Base-by-base conservation (phyloP, 331 rosid species). In the Telfairia occidentalis region DNA sequence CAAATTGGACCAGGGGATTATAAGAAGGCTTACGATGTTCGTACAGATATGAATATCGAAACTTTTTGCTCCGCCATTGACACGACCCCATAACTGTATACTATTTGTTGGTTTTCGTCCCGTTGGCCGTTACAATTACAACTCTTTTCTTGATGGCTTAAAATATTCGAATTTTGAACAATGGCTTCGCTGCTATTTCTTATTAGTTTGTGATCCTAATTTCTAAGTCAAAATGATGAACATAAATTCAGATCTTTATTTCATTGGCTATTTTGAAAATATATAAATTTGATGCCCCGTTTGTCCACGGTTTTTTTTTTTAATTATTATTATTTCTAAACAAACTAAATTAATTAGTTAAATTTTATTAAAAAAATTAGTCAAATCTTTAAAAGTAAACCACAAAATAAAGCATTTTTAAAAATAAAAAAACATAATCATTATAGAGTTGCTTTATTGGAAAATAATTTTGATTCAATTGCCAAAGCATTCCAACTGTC, bases 81-180 rank as follows among this genome's bases (percentile, higher is more conserved):
- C 1, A 64, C n/a, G 49, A 37, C 5, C 9, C 45, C 30, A 10
- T 37, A 64, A n/a, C 71, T 64, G 24, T 35, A 37, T 21, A 19
- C 72, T 7, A 65, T 64, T 38, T 48, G 50, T 65, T 19, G 72
- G 50, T 65, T 65, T 65, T 38, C 50, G 21, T 65, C 0, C 11
- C 72, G 72, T 64, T 65, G 32, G 72, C 38, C 72, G 72, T 65
- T 65, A 38, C 49, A 10, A 21, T 65, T 21, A 38, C 50, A 65
- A 35, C 35, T 26, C 72, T 21, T 64, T 28, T 58, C 71, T 35
- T 35, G 1, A 35, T 63, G 48, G 0, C 71, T 37, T 61, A 61
- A 61, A 61, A 61, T 61, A 34, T 64, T 8, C 5, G 3, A 55
- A 28, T 11, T 11, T 26, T 10, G 18, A 26, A 55, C 5, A 29